Evolutionary conservation across 2,329 filamentous ascomycete species (phyloP), one percentile per base, ranked within the genome.

Genomic region (Exophiala spinifera): DNA sequence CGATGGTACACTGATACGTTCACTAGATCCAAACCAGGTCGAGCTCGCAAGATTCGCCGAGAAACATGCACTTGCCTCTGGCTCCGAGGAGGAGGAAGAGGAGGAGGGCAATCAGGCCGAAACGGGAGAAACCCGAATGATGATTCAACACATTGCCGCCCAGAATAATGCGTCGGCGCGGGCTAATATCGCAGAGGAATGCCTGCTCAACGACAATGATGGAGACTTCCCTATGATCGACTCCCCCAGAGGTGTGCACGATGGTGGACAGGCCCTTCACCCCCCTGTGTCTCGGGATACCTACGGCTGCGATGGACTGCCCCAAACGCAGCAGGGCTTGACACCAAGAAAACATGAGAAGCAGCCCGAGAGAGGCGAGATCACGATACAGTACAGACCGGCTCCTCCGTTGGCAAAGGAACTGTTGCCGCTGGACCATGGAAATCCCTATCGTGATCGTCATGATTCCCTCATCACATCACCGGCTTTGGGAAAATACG

Each of bases 1-100:
- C 63, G 84, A 88, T 78, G 81, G 77, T 63, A 83, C 89, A 60
- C 77, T 92, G 69, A 78, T 92, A 59, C 72, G 75, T 53, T 76
- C 79, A 68, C 78, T 91, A 74, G 81, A 76, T 66, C 82, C 84
- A 65, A 83, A 83, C 65, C 76, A 76, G 61, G 83, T 81, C 47
- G 84, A 90, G 47, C 80, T 89, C 65, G 84, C 85, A 54, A 73
- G 72, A 61, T 67, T 72, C 65, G 86, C 82, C 53, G 79, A 77
- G 59, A 72, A 74, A 58, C 68, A 77, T 60, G 76, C 80, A 19
- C 73, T 88, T 45, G 69, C 70, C 36, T 72, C 70, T 2, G 67
- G 67, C 19, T 73, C 71, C 1, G 74, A 73, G 52, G 67, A 70
- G 51, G 71, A 25, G 11, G 42, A 74, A 50, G 74, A 74, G 43